Base-by-base conservation (phyloP, 495 filamentous ascomycete genomes). In the Hypoxylon lienhwacheense region DNA sequence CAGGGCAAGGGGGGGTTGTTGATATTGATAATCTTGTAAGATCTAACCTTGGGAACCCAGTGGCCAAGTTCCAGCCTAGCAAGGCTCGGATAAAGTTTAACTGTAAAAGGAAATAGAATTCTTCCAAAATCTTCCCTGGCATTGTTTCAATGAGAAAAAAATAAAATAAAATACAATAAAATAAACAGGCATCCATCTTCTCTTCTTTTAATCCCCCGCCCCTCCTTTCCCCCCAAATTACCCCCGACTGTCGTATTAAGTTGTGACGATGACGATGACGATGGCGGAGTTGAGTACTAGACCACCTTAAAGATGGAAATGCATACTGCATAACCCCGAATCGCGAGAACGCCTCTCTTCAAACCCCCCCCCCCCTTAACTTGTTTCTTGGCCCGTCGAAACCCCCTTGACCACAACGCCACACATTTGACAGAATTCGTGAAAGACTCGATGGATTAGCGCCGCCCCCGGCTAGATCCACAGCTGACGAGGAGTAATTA, bases 201-300 rank as follows among this genome's bases (percentile, higher is more conserved):
- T n/a, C n/a, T n/a, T n/a, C n/a, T n/a, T n/a, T n/a, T n/a, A n/a
- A 15, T 41, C 21, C 37, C 37, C 37, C 22, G 22, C 26, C 11
- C 16, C 16, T 20, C 25, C 25, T 1, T 29, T 6, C 16, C n/a
- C n/a, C n/a, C n/a, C n/a, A n/a, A 61, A 19, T 52, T 21, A 42
- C 47, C 47, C 41, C 47, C 34, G 46, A 32, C 40, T 31, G 47
- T 48, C 42, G 44, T 56, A 61, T 56, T 53, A 45, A 52, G 52
- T 51, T 43, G 52, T 53, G 58, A 56, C 36, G 58, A 61, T 61
- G 58, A 56, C 36, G 58, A 61, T 61, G 58, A 61, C 58, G 52
- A 56, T 48, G 52, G 36, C 45, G 58, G 47, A 47, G 52, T 47
- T 47, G 8, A 21, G 15, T 44, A 42, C n/a, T n/a, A n/a, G n/a